Evolutionary conservation across 2,329 filamentous ascomycete species (phyloP), one percentile per base, ranked within the genome.

Genomic region (Exutisphaerella laricina): DNA sequence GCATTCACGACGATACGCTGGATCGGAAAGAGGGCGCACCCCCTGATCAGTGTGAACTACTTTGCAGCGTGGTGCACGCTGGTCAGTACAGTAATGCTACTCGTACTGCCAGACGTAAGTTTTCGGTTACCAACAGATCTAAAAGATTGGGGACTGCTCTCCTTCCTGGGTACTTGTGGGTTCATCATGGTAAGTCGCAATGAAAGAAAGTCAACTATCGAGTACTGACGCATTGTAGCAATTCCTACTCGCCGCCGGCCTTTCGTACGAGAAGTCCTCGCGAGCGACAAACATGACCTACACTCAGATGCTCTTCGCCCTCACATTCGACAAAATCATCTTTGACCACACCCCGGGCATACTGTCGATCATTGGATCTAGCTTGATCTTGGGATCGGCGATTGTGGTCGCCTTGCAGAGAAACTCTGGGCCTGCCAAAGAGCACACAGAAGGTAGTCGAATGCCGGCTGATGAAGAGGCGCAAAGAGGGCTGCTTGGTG

Each of bases 31-130:
- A 77, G 85, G 20, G 84, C 85, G 0, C 87, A 94, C 59, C 79
- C 88, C 0, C 70, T 95, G n/a, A 80, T 94, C 44, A 84, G 79
- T 2, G 86, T 94, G 43, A 94, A 87, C 57, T 94, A 89, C 65
- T 94, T 95, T 58, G 79, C 80, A 3, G 69, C 72, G 0, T 82
- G 78, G 68, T 85, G 82, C 55, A 82, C 79, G 0, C 55, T 88
- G 2, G 79, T 94, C 35, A 82, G 81, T 31, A 60, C 74, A 2
- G 54, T 78, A 1, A 77, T 77, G 21, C 76, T 94, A 51, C 50
- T 75, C 4, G 56, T 66, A 2, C 49, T 82, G 3, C 78, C 79
- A 2, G 69, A 67, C 5, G 70, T 82, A 4, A 72, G 72, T 1
- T 78, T 83, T 48, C 61, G 78, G 4, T 61, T 82, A 1, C 80